Percentiles rank a stretch among this genome's conserved stretches.
phyloP scores from a whole-genome alignment of 2,329 filamentous ascomycete genomes.

The Pseudocercospora vitis region DNA sequence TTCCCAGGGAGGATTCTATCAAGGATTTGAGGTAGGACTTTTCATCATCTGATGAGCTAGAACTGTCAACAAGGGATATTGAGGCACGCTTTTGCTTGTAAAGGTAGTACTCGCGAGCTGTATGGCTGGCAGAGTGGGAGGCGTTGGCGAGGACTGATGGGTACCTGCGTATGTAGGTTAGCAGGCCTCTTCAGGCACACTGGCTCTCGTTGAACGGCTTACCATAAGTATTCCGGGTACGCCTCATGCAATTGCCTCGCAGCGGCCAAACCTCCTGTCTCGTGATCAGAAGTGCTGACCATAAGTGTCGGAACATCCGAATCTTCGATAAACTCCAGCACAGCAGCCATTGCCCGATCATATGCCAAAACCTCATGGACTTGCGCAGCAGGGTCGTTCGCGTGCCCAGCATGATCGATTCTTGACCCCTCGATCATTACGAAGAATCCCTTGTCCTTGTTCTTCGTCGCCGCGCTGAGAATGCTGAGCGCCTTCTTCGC shows the following conservation, averaged over 20 bases:
- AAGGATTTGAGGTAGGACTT: slow-evolving; percentile 69
- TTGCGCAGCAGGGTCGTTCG: slow-evolving; percentile 57
- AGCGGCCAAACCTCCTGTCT: slow-evolving; percentile 84
- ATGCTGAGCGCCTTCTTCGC: slow-evolving; percentile 75
- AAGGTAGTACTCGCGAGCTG: slow-evolving; percentile 61
- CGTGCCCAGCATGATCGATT: slow-evolving; percentile 86
- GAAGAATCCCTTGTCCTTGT: slow-evolving; percentile 92
- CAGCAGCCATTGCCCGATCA: slow-evolving; percentile 78
- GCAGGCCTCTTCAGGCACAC: no score
- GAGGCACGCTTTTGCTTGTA: slow-evolving; percentile 42
- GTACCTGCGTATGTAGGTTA: no score
- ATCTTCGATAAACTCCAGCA: slow-evolving; percentile 78
- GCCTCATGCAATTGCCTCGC: slow-evolving; percentile 67
- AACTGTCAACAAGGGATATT: slow-evolving; percentile 25
- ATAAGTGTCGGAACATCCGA: slow-evolving; percentile 74
- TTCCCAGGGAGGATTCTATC: slow-evolving; percentile 70
- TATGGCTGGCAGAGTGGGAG: slow-evolving; percentile 70
- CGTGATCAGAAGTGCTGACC: slow-evolving; percentile 90
- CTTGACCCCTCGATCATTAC: slow-evolving; percentile 97
- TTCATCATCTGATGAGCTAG: slow-evolving; percentile 43
- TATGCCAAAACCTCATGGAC: slow-evolving; percentile 90
- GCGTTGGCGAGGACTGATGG: slow-evolving; percentile 78
- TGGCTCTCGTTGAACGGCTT: no score
- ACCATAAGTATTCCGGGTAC: slow-evolving; percentile 72
- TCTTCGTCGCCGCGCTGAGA: slow-evolving; percentile 75